Evolutionary conservation across 495 filamentous ascomycete species (phyloP).

Genomic region (Penicillium atrosanguineum): DNA sequence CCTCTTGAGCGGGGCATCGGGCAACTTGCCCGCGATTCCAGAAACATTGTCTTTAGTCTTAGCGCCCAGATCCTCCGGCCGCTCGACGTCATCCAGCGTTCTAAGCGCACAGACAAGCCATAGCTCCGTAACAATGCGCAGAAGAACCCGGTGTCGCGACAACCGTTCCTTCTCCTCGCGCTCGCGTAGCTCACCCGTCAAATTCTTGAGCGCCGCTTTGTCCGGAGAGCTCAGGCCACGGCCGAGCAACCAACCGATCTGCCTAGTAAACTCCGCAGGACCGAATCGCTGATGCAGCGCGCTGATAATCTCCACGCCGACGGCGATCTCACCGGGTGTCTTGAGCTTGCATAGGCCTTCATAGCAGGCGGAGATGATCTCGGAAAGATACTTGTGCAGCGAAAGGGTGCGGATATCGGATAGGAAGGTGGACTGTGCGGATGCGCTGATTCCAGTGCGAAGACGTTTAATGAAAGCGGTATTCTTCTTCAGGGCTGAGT

Average conservation of each 20-base stretch:
- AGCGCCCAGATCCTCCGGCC: slow-evolving; percentile 76
- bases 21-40: slow-evolving; percentile 45
- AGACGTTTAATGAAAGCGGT: slow-evolving; percentile 98
- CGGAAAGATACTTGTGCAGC: slow-evolving; percentile 94
- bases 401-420: slow-evolving; percentile 91
- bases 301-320: slow-evolving; percentile 88
- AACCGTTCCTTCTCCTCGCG: slow-evolving; percentile 95
- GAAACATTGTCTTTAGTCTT: slow-evolving; percentile 60
- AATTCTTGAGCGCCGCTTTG: slow-evolving; percentile 74
- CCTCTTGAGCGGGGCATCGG: slow-evolving; percentile 51
- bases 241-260: slow-evolving; percentile 89
- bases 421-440: slow-evolving; percentile 76
- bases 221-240: slow-evolving; percentile 91
- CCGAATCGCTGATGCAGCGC: slow-evolving; percentile 96
- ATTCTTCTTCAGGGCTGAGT: slow-evolving; percentile 98
- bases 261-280: slow-evolving; percentile 83
- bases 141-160: slow-evolving; percentile 76
- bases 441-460: slow-evolving; percentile 79
- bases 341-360: slow-evolving; percentile 93
- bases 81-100: slow-evolving; percentile 83
- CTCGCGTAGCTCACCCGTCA: slow-evolving; percentile 79
- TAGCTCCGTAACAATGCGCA: slow-evolving; percentile 89
- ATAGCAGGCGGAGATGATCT: slow-evolving; percentile 97
- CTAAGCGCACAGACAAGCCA: slow-evolving; percentile 89
- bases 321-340: slow-evolving; percentile 81